Evolutionary conservation across 768 basidiomycete species (phyloP), one percentile per base, ranked within the genome.

Genomic region (Amanita exitialis): DNA sequence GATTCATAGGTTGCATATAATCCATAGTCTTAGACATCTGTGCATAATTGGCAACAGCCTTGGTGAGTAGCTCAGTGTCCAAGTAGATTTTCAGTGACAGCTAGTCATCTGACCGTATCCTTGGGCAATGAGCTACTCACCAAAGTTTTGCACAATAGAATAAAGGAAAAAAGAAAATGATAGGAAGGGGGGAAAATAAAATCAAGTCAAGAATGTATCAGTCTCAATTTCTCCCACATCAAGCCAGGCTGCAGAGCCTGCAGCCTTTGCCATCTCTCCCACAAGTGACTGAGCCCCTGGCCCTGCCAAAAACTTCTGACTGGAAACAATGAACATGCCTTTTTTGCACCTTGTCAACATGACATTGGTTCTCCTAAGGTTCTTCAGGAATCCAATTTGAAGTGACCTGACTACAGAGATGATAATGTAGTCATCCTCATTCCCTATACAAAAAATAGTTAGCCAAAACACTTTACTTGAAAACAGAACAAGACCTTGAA

Each of bases 341-440:
- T 66, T 71, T 62, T 84, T 83, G 72, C 83, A 89, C 34, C 90
- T 78, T 43, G 81, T 83, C 6, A 91, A 80, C 87, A 92, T 90
- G 52, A 92, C 89, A 80, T 92, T 91, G 48, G 85, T 83, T 15
- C 90, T 74, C 25, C 83, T 74, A 8, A 73, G 56, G 58, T 81
- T 81, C 12, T 64, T 60, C 30, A 92, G 69, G 56, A 92, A 92
- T 4, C 89, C 90, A 43, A 84, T 68, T 0, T 64, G 69, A 18
- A 65, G 67, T 46, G 71, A 67, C 27, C 88, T 74, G 4, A 86
- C 86, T 13, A 86, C 55, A 6, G 87, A 89, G 43, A 90, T 73
- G 53, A 90, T 73, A 42, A 90, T 82, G 27, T 77, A 80, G 49
- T 90, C 81, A 48, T 84, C 84, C 59, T 92, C 90, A 72, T 91